Percentiles rank a stretch among this genome's conserved stretches.
These are phyloP conservation scores for Tetrapisispora fleetii DNA, from an alignment of 805 yeast genomes.

Conservation along the genomic window DNA sequence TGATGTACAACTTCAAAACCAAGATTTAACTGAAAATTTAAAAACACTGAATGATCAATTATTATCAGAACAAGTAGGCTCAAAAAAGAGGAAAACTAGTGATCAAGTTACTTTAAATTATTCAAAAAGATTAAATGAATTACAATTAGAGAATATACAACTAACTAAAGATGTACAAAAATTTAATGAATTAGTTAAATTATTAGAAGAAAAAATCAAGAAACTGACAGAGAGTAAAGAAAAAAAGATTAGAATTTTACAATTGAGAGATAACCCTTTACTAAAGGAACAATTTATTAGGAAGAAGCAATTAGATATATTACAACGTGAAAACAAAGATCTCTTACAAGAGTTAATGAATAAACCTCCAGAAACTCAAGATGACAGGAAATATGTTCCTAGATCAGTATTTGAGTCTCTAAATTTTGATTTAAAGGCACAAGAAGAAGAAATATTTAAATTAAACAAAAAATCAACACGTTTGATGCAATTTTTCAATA, in stretches of 20 bases:
- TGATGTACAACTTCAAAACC: conserved; percentile 44
- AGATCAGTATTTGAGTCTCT: conserved; percentile 53
- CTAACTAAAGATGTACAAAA: conserved; percentile 31
- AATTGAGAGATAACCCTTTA: conserved; percentile 58
- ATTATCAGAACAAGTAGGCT: conserved; percentile 9
- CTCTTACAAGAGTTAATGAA: conserved; percentile 29
- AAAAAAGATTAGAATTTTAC: conserved; percentile 42
- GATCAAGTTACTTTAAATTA: conserved; percentile 20
- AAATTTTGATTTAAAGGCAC: conserved; percentile 40
- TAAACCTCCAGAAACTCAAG: conserved; percentile 1
- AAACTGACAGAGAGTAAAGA: conserved; percentile 28
- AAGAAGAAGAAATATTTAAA: conserved; percentile 39
- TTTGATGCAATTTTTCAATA: conserved; percentile 45
- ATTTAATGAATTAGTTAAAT: conserved; percentile 29
- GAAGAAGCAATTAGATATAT: conserved; percentile 38
- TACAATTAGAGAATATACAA: conserved; percentile 35
- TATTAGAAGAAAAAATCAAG: conserved; percentile 32
- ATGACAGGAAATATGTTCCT: conserved; percentile 35
- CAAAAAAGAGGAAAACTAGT: conserved; percentile 23
- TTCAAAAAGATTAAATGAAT: conserved; percentile 25
- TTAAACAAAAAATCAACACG: conserved; percentile 44
- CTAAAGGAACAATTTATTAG: conserved; percentile 52
- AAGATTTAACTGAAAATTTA: conserved; percentile 33
- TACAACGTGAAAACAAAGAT: conserved; percentile 51
- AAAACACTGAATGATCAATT: conserved; percentile 26